A percentile compares a stretch with the other conserved stretches of the same genome.
Conservation (phyloP, 129 eudicot genomes). For the carrot (Daucus carota) region DNA sequence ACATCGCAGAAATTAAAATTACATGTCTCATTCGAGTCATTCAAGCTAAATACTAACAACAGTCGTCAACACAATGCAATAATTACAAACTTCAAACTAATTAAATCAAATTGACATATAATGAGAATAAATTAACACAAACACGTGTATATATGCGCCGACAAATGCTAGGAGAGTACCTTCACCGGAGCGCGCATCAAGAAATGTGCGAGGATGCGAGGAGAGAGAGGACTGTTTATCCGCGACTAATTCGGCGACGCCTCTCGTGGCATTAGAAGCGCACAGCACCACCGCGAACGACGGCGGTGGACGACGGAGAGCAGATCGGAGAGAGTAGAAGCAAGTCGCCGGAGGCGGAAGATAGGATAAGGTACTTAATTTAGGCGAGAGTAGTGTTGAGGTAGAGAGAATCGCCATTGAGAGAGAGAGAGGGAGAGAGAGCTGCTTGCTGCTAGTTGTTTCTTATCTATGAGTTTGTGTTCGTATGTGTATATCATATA, state of each 20-base stretch:
- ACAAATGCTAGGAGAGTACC: slow-evolving; percentile 20
- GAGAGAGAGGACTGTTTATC: slow-evolving; percentile 22
- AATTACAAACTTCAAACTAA: slow-evolving; percentile 1
- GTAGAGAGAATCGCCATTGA: slow-evolving; percentile 37
- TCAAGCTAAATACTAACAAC: background rate
- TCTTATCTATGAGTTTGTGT: slow-evolving; percentile 8
- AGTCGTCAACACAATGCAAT: background rate
- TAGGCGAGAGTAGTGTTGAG: slow-evolving; percentile 29
- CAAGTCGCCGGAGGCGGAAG: slow-evolving; percentile 17
- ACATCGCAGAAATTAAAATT: background rate
- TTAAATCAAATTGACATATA: background rate
- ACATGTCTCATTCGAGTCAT: background rate
- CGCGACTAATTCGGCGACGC: slow-evolving; percentile 36
- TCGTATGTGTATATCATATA: background rate
- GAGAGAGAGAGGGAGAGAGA: background rate
- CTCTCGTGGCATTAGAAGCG: slow-evolving; percentile 22
- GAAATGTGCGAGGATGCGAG: slow-evolving; percentile 44
- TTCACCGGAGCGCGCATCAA: slow-evolving; percentile 50
- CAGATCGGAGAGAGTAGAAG: slow-evolving; percentile 23
- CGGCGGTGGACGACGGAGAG: slow-evolving; percentile 17
- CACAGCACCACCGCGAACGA: slow-evolving; percentile 31
- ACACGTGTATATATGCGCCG: background rate
- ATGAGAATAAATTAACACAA: background rate
- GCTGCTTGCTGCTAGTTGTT: background rate
- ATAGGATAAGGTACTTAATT: slow-evolving; percentile 31